Percentiles rank a stretch among this genome's conserved stretches.
Conservation (phyloP, 176 grass and related monocot species). For the Bromus sterilis region DNA sequence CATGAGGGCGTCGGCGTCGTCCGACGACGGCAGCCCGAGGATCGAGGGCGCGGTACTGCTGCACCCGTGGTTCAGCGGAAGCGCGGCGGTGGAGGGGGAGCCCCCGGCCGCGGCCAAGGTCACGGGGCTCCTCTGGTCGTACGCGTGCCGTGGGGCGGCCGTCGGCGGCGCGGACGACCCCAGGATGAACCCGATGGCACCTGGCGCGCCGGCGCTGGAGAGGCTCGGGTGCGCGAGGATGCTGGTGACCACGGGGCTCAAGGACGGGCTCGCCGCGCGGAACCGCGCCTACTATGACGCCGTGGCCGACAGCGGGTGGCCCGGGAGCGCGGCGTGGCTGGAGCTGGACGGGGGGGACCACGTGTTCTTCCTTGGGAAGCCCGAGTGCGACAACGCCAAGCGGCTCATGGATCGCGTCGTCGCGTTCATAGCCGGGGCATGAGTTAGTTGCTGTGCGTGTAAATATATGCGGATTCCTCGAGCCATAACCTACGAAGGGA, state of each 20-base stretch:
- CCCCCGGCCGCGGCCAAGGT: neutral
- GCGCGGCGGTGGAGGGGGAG: constrained; percentile 16
- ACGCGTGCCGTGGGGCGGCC: constrained; percentile 26
- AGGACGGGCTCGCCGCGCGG: constrained; percentile 33
- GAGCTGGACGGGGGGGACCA: constrained; percentile 37
- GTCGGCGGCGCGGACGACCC: constrained; percentile 42
- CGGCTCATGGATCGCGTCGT: constrained; percentile 20
- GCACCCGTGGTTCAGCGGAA: constrained; percentile 51
- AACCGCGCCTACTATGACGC: constrained; percentile 30
- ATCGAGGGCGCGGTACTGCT: constrained; percentile 40
- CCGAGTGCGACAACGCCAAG: constrained; percentile 32
- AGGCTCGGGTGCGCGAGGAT: constrained; percentile 36
- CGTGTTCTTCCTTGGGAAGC: constrained; percentile 36
- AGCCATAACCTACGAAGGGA: no score
- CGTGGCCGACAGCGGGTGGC: constrained; percentile 40
- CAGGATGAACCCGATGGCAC: constrained; percentile 37
- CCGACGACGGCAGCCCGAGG: neutral
- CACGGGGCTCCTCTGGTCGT: constrained; percentile 19
- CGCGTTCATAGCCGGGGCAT: constrained; percentile 17
- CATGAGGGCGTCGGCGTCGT: constrained; percentile 9
- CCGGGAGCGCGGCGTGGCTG: constrained; percentile 28
- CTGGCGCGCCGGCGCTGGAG: neutral
- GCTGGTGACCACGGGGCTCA: constrained; percentile 25
- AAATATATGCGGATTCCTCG: neutral
- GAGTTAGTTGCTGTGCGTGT: neutral